Conservation (phyloP, 352 stramenopile species). For the Pythium dissotocum region DNA sequence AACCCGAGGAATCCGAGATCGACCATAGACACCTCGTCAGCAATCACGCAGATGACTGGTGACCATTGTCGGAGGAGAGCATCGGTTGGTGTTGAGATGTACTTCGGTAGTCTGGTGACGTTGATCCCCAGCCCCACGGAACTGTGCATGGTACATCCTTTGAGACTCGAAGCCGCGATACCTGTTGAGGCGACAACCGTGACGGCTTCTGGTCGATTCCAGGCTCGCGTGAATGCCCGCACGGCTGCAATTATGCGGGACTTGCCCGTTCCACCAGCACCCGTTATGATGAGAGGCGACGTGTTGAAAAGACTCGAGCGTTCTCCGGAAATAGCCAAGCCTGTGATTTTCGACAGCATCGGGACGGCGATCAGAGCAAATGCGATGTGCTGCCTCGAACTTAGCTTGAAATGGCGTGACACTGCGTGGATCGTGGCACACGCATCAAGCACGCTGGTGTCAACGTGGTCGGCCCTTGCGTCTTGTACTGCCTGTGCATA, state of each 20-base stretch:
- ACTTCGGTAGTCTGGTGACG: neutral
- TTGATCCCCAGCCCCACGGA: conserved; percentile 23
- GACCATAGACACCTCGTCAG: conserved; percentile 30
- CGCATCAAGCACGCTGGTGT: neutral
- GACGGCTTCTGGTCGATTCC: conserved; percentile 8
- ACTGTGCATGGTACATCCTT: conserved; percentile 27
- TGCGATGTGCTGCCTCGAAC: conserved; percentile 4
- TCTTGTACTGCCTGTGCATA: too few relatives aligned
- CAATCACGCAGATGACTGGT: conserved; percentile 24
- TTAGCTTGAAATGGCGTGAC: neutral
- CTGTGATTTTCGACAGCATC: neutral
- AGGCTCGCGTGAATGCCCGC: neutral
- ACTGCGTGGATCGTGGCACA: conserved; percentile 9
- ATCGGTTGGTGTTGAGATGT: conserved; percentile 13
- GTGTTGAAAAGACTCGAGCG: conserved; percentile 5
- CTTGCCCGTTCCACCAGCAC: conserved; percentile 27
- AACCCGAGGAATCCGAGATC: conserved; percentile 29
- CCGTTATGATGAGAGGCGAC: conserved; percentile 24
- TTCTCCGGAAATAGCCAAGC: neutral
- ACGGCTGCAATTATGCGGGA: conserved; percentile 25
- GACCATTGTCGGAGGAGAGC: conserved; percentile 18
- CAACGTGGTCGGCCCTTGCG: neutral
- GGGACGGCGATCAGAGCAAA: conserved; percentile 15
- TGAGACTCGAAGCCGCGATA: conserved; percentile 24
- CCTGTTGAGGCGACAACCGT: conserved; percentile 18